Conservation (phyloP, 2,329 filamentous ascomycete genomes). For the Aspergillus luchuensis region DNA sequence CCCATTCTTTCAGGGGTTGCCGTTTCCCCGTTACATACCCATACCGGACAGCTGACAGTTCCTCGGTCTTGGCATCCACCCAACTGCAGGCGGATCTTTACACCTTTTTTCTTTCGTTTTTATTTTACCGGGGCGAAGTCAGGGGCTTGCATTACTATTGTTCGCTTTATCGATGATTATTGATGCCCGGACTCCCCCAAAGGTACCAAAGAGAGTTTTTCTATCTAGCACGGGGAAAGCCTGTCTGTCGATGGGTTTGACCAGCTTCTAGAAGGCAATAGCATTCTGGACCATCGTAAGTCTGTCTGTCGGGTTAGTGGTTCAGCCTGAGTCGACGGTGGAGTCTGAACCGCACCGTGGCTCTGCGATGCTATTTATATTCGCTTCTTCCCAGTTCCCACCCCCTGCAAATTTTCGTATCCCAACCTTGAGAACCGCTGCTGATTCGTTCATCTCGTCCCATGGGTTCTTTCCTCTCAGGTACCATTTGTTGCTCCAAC, state of each 20-base stretch:
- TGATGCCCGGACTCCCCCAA: background rate
- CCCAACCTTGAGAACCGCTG: background rate
- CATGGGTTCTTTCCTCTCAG: background rate
- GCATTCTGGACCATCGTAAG: background rate
- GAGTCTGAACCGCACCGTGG: slow-evolving; percentile 3
- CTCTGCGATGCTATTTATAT: slow-evolving; percentile 7
- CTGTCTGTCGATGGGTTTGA: background rate
- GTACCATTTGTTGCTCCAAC: background rate
- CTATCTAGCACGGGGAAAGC: background rate
- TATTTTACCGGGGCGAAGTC: background rate
- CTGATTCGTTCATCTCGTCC: background rate
- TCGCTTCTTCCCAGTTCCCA: background rate
- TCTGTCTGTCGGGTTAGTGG: background rate
- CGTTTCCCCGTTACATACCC: slow-evolving; percentile 3
- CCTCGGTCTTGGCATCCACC: background rate
- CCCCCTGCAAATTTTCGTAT: slow-evolving; percentile 5
- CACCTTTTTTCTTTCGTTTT: background rate
- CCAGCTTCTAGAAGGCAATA: slow-evolving; percentile 1
- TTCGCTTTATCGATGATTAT: background rate
- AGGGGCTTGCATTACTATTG: slow-evolving; percentile 2
- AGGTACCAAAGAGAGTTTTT: background rate
- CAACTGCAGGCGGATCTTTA: background rate
- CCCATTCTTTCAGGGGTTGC: slow-evolving; percentile 6
- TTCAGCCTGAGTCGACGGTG: slow-evolving; percentile 5
- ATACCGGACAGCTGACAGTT: background rate